phyloP scores from a whole-genome alignment of 2,329 filamentous ascomycete genomes.

The Colletotrichum simmondsii region DNA sequence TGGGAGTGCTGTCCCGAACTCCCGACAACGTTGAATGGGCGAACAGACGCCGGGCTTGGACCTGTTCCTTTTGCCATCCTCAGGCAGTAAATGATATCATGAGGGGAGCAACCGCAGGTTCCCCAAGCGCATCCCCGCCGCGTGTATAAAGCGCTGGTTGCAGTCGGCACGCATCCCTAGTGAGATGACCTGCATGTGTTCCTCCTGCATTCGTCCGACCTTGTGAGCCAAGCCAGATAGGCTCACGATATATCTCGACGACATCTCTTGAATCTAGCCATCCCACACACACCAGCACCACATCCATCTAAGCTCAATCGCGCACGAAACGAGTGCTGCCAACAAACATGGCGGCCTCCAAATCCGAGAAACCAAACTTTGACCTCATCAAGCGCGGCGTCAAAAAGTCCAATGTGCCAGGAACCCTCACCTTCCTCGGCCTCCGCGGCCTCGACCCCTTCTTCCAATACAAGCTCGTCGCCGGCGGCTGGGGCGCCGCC shows the following conservation, averaged over 20 bases:
- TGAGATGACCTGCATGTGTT: neutral
- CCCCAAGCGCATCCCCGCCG: neutral
- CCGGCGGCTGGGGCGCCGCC: conserved; percentile 51
- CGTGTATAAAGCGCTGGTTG: neutral
- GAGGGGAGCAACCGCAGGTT: neutral
- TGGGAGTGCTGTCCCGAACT: neutral
- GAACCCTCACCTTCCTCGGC: conserved; percentile 50
- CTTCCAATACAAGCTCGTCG: conserved; percentile 46
- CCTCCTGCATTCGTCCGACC: neutral
- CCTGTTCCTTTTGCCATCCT: neutral
- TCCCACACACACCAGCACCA: neutral
- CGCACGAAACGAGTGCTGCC: neutral
- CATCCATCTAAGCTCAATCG: neutral
- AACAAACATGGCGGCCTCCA: conserved; percentile 25
- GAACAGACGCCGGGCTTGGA: neutral
- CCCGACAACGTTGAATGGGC: neutral
- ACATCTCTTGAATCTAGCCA: neutral
- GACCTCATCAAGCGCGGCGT: conserved; percentile 52
- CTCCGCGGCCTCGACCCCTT: conserved; percentile 48
- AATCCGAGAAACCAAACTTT: conserved; percentile 9
- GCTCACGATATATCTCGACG: neutral
- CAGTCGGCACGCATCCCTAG: neutral
- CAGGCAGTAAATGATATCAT: neutral
- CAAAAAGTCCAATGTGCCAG: conserved; percentile 45
- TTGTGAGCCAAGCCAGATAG: neutral